Evolutionary conservation across 257 asterid species (phyloP).

Genomic region (Solanum appendiculatum): DNA sequence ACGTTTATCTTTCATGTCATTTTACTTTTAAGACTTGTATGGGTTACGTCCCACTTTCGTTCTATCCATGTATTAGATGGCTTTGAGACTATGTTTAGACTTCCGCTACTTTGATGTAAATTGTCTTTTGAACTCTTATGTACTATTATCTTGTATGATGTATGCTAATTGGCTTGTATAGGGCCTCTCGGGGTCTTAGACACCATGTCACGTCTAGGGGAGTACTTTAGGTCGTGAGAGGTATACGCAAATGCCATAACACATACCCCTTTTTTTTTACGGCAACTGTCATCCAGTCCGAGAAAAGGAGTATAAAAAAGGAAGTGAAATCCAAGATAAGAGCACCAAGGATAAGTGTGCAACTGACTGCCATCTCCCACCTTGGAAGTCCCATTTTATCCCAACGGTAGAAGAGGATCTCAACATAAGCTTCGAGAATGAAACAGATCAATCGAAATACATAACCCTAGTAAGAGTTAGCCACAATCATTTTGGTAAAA

Average conservation of each 20-base stretch:
- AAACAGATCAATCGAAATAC: conserved; percentile 5
- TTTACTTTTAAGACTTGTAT: no score
- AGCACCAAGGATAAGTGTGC: conserved; percentile 37
- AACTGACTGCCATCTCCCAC: conserved; percentile 26
- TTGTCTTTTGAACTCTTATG: no score
- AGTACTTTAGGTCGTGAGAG: no score
- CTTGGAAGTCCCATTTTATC: conserved; percentile 4
- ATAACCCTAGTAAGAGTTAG: conserved; percentile 11
- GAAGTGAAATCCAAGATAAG: conserved; percentile 25
- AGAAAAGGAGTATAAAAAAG: conserved; percentile 22
- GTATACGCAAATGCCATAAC: not conserved
- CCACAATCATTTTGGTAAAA: conserved; percentile 31
- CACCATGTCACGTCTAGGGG: no score
- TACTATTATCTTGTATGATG: no score
- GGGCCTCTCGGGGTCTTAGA: no score
- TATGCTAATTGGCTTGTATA: no score
- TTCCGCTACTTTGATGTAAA: no score
- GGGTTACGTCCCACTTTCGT: no score
- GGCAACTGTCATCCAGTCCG: conserved; percentile 22
- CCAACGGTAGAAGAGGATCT: conserved; percentile 18
- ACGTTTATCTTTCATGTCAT: no score
- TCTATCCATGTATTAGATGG: no score
- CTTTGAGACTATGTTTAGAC: no score
- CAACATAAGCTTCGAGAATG: conserved; percentile 9
- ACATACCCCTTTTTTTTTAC: not conserved